Base-by-base conservation (phyloP, 768 basidiomycete species). In the Psilocybe subaeruginosa region DNA sequence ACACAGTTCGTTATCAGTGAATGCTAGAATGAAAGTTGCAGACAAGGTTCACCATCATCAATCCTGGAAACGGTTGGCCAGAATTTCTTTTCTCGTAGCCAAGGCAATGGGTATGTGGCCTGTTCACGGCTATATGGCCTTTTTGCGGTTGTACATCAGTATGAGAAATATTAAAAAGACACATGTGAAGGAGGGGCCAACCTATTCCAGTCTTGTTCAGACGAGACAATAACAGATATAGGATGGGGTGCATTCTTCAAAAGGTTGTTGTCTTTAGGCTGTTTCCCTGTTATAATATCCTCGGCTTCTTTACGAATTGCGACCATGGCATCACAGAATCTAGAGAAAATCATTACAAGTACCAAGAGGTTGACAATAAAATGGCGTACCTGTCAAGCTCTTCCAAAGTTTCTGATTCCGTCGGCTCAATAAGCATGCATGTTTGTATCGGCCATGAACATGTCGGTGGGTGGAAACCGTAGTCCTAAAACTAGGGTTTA, bases 241-340 rank as follows among this genome's bases (percentile, higher is more conserved):
- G 97, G 89, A 72, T 99, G 97, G 27, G 97, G 97, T 0, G 97
- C 93, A 70, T 99, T 97, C 73, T 89, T 93, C 63, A 99, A 80
- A 16, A 97, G 74, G 72, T 99, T 99, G 78, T 94, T 93, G 64
- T 92, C 93, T 72, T 83, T 90, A 2, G 95, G 92, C 73, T 97
- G 95, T 69, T 89, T 90, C 51, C 97, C 97, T 16, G 82, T 77
- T 47, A 91, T 84, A 68, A 99, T 84, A 51, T 96, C 93, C 58
- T 96, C 89, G 0, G 88, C 95, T 74, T 99, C 97, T 68, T 86
- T 79, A 53, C 96, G 91, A 66, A 99, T 99, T 64, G 91, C 86
- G 64, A 99, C 96, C 94, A 99, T 97, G 19, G 97, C 97, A 66
- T 99, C 94, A 76, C 97, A 97, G 81, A 99, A 99, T 69, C 93